Evolutionary conservation across 2,329 filamentous ascomycete species (phyloP).

Genomic region (Fusarium pseudoanthophilum): DNA sequence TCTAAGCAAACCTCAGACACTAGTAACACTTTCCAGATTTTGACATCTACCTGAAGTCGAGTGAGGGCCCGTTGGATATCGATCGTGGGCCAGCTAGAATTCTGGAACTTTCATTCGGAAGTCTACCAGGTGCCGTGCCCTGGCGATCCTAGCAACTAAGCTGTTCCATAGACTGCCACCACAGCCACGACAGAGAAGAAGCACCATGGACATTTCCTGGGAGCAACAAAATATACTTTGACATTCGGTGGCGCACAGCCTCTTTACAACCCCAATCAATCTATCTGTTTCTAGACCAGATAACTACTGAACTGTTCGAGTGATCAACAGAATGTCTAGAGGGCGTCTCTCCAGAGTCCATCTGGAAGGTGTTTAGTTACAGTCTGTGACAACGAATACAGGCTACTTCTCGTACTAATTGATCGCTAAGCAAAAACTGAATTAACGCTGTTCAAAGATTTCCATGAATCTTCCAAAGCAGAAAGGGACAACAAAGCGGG

Average conservation of each 20-base stretch:
- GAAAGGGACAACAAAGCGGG: accelerated
- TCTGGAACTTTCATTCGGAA: too few relatives aligned
- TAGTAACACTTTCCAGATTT: too few relatives aligned
- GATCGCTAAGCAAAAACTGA: accelerated
- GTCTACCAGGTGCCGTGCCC: background rate
- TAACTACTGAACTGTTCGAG: background rate
- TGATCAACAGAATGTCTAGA: too few relatives aligned
- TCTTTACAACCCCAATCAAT: background rate
- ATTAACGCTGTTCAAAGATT: background rate
- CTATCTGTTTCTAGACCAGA: too few relatives aligned
- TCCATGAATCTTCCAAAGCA: accelerated
- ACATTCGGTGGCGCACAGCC: accelerated
- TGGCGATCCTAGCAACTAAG: background rate
- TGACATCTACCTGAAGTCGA: too few relatives aligned
- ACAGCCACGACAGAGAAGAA: background rate
- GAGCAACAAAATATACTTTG: accelerated
- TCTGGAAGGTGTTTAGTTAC: background rate
- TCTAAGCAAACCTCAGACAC: too few relatives aligned
- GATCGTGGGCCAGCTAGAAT: accelerated
- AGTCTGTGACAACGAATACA: accelerated
- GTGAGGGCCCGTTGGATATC: too few relatives aligned
- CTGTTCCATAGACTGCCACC: background rate
- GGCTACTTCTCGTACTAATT: accelerated
- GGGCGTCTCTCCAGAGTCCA: background rate
- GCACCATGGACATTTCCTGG: background rate